These are phyloP conservation scores for Cardamine resedifolia DNA, from an alignment of 345 rosid species.

Conservation along the genomic window DNA sequence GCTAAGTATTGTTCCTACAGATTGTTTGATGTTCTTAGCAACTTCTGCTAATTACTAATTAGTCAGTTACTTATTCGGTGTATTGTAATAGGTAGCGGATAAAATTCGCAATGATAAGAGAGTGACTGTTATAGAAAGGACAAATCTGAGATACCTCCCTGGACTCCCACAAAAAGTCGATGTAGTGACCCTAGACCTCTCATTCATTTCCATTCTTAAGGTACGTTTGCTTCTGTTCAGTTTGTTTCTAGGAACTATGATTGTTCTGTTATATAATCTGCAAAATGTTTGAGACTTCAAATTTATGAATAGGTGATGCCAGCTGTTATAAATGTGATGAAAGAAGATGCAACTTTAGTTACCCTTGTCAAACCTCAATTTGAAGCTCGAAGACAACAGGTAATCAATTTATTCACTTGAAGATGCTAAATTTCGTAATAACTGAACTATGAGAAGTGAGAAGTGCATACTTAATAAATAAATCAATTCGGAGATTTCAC, in stretches of 20 bases:
- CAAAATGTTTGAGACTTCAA: neutral
- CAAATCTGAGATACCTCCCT: constrained; percentile 83
- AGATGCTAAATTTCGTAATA: neutral
- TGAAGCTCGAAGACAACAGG: constrained; percentile 92
- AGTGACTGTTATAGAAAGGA: constrained; percentile 76
- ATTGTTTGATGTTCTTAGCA: neutral
- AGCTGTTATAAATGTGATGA: constrained; percentile 82
- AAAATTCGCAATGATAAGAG: constrained; percentile 75
- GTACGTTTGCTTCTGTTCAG: constrained; percentile 40
- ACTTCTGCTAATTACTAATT: neutral
- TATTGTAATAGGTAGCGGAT: constrained; percentile 69
- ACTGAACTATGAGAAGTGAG: constrained; percentile 9
- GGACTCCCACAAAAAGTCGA: constrained; percentile 84
- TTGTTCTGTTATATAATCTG: neutral
- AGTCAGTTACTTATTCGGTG: neutral
- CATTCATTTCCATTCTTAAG: constrained; percentile 88
- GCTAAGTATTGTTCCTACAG: neutral
- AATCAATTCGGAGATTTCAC: neutral
- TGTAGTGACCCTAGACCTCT: constrained; percentile 92
- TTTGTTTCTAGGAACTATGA: neutral
- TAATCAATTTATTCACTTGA: constrained; percentile 27
- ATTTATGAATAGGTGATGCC: constrained; percentile 73
- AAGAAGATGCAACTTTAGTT: constrained; percentile 67
- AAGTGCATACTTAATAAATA: neutral
- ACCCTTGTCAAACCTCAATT: constrained; percentile 92